These are phyloP conservation scores for Kluyveromyces siamensis DNA, from an alignment of 805 yeast genomes.

Conservation along the genomic window DNA sequence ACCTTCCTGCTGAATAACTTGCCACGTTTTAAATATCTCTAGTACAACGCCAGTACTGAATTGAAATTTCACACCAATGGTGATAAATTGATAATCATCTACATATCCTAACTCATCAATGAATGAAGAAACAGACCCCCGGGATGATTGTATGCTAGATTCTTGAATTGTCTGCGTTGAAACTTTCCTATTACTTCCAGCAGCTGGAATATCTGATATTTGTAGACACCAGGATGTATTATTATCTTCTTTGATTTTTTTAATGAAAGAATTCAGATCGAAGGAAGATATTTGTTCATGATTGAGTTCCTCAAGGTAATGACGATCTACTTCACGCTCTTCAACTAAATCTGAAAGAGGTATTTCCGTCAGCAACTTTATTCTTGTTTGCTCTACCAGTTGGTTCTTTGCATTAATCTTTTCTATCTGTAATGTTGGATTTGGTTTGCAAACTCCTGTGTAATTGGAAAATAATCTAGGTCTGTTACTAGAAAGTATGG, in stretches of 20 bases:
- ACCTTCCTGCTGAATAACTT: constrained; percentile 14
- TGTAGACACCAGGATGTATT: constrained; percentile 47
- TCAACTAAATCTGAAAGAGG: constrained; percentile 11
- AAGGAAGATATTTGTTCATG: constrained; percentile 1
- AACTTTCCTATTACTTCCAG: constrained; percentile 51
- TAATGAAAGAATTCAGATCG: constrained; percentile 3
- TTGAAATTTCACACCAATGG: constrained; percentile 22
- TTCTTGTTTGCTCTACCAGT: constrained; percentile 24
- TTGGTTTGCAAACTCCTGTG: constrained; percentile 23
- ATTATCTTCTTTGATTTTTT: not conserved
- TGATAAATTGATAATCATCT: constrained; percentile 34
- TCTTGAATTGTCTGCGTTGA: constrained; percentile 62
- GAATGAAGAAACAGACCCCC: constrained; percentile 26
- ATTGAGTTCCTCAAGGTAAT: constrained; percentile 11
- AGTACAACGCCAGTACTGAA: constrained; percentile 22
- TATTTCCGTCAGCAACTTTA: constrained; percentile 17
- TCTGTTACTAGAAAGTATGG: constrained; percentile 22
- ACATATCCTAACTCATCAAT: constrained; percentile 65
- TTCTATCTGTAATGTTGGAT: constrained; percentile 18
- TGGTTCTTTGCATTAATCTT: constrained; percentile 23
- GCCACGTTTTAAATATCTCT: constrained; percentile 24
- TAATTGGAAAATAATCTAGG: constrained; percentile 22
- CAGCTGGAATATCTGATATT: constrained; percentile 65
- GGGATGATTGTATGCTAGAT: constrained; percentile 27
- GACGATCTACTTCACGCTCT: constrained; percentile 9